A percentile compares a stretch with the other conserved stretches of the same genome.
These are phyloP conservation scores for Rhodocollybia butyracea DNA, from an alignment of 768 basidiomycete genomes.

Conservation along the genomic window DNA sequence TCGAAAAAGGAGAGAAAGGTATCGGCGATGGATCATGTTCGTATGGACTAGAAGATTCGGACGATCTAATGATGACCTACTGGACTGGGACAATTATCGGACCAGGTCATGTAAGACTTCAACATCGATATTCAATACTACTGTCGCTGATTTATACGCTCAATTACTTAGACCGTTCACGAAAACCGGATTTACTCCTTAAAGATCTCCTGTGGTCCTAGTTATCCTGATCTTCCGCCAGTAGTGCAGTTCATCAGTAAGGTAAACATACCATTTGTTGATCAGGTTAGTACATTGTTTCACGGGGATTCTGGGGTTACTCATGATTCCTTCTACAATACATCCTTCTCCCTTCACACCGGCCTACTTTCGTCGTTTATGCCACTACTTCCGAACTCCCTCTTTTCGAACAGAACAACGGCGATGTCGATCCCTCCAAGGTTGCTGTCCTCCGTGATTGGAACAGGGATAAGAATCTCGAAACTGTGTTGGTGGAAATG, in stretches of 20 bases:
- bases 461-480: slow-evolving; percentile 75
- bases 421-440: slow-evolving; percentile 73
- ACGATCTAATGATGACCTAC: slow-evolving; percentile 96
- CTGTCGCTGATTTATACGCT: slow-evolving; percentile 2
- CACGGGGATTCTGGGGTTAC: background rate
- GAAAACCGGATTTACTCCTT: slow-evolving; percentile 99
- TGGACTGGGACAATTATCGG: slow-evolving; percentile 99
- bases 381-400: too few relatives aligned
- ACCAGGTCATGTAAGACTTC: slow-evolving; percentile 93
- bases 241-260: slow-evolving; percentile 80
- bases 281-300: slow-evolving; percentile 24
- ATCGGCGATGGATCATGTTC: slow-evolving; percentile 98
- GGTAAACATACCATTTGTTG: slow-evolving; percentile 94
- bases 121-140: slow-evolving; percentile 8
- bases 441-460: slow-evolving; percentile 73
- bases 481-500: slow-evolving; percentile 90
- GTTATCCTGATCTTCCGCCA: slow-evolving; percentile 78
- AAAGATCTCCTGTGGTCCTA: slow-evolving; percentile 78
- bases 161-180: slow-evolving; percentile 73
- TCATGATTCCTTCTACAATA: background rate
- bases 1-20: slow-evolving; percentile 99
- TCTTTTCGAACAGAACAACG: slow-evolving; percentile 34
- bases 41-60: slow-evolving; percentile 91
- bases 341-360: background rate
- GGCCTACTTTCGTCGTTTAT: background rate